Percentiles rank a stretch among this genome's conserved stretches.
Evolutionary conservation across 192 early-diverging fungal genomes (phyloP).

Genomic region (Phycomyces blakesleeanus): DNA sequence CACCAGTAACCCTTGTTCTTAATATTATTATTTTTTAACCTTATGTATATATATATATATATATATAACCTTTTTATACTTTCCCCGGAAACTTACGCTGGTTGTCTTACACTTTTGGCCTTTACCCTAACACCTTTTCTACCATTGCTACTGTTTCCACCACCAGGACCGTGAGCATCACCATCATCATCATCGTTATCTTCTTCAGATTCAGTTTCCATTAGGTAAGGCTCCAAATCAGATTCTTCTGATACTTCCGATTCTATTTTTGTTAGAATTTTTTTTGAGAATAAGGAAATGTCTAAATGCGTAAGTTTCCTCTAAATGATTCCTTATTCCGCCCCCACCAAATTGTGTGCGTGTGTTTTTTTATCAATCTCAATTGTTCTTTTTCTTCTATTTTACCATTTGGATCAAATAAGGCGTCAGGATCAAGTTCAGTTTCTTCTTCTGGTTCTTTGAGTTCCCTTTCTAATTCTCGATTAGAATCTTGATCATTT

Average conservation of each 20-base stretch:
- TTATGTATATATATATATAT: no score
- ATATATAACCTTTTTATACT: no score
- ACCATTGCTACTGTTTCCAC: no score
- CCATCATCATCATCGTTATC: slow-evolving; percentile 18
- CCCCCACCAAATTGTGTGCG: no score
- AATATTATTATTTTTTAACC: no score
- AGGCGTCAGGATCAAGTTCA: slow-evolving; percentile 15
- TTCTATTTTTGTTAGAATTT: no score
- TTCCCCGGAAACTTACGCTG: slow-evolving; percentile 19
- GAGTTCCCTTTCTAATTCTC: background rate
- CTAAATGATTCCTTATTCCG: no score
- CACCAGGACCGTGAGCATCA: no score
- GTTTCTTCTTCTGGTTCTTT: slow-evolving; percentile 6
- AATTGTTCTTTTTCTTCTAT: background rate
- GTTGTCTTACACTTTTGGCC: slow-evolving; percentile 10
- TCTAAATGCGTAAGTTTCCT: no score
- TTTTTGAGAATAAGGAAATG: no score
- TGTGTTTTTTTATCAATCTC: no score
- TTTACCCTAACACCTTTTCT: background rate
- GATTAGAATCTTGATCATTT: background rate
- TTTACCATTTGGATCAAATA: background rate
- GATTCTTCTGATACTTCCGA: background rate
- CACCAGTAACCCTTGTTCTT: no score
- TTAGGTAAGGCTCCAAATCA: slow-evolving; percentile 16
- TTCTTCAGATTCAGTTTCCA: slow-evolving; percentile 26